Base-by-base conservation (phyloP, 2,329 filamentous ascomycete genomes). In the Pestalotiopsis sp. region DNA sequence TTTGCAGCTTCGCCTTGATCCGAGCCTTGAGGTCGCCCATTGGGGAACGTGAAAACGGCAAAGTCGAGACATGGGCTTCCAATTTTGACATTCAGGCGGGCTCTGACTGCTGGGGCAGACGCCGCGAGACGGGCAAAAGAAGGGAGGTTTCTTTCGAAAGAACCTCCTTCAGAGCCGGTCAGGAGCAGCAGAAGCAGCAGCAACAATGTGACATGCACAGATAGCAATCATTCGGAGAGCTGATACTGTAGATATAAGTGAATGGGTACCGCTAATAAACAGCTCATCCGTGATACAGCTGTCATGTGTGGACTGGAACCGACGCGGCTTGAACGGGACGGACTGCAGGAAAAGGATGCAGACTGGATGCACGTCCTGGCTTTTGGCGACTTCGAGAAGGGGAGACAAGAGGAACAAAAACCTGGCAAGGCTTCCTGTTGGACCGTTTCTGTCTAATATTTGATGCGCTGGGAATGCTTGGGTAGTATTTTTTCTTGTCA, bases 11-110 rank as follows among this genome's bases (percentile, higher is more conserved):
- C 20, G 66, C 69, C 61, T 69, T 69, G 69, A 71, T 66, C 38
- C 65, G 69, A 59, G 68, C 64, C 66, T 66, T 68, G 68, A 71
- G 69, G 36, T 68, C 69, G 52, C 67, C 69, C 69, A 70, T 70
- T 59, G 68, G 56, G 52, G 61, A 45, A 57, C 25, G 36, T 14
- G 11, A 39, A 41, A 39, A 27, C 27, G 20, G 38, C 13, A 65
- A 67, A 38, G 68, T 49, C 49, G 68, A 66, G 52, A 66, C 68
- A 69, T 69, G 57, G 64, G 59, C 20, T 64, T 59, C 31, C 61
- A 31, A 23, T 56, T 57, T 57, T 9, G 63, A 66, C 63, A 66
- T 66, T 56, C 41, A 66, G 36, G 49, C 49, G n/a, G 23, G 31
- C 31, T 36, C 31, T 9, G 31, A 41, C 31, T 36, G 25, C 31